Evolutionary conservation across 768 basidiomycete species (phyloP), one percentile per base, ranked within the genome.

Genomic region (Gymnopilus dilepis): DNA sequence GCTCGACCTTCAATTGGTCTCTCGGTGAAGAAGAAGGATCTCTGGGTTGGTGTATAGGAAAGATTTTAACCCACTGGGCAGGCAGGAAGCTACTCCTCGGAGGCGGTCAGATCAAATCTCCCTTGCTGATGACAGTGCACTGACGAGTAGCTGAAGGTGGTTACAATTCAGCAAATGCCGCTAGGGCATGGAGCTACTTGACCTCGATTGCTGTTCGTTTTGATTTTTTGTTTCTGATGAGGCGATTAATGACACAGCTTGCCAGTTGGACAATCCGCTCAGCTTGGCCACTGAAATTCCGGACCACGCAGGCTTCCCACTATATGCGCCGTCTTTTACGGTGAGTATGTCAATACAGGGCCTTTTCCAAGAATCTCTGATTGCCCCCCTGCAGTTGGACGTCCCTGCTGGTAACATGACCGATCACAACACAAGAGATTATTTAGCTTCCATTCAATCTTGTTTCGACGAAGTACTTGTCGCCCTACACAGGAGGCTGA

Each of bases 151-250:
- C 34, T 45, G 61, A 74, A 83, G 94, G 95, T 17, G 96, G 96
- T 0, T 97, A 99, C 71, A 80, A 91, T 66, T 84, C 86, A 4
- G 77, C 92, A 1, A 96, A 96, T 66, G 88, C 88, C 1, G 95
- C 95, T 0, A 84, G 95, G 12, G 92, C 92, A 0, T 97, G 94
- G 94, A 80, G 92, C 0, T 87, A 87, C 67, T 75, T 95, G 17
- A 97, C 95, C 1, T 89, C 90, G 0, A 75, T 92, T 4, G 84
- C 85, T 28, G 92, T 94, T 66, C 63, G 90, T 77, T 9, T 40
- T 28, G n/a, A 30, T 31, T 50, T n/a, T 1, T 47, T 4, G 26
- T 15, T 33, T 38, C 8, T 21, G 1, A 13, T 28, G 21, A 54
- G 21, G n/a, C 21, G 11, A 8, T 38, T 5, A 12, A 24, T 24